phyloP scores from a whole-genome alignment of 345 rosid species.

The Geranium brycei region DNA sequence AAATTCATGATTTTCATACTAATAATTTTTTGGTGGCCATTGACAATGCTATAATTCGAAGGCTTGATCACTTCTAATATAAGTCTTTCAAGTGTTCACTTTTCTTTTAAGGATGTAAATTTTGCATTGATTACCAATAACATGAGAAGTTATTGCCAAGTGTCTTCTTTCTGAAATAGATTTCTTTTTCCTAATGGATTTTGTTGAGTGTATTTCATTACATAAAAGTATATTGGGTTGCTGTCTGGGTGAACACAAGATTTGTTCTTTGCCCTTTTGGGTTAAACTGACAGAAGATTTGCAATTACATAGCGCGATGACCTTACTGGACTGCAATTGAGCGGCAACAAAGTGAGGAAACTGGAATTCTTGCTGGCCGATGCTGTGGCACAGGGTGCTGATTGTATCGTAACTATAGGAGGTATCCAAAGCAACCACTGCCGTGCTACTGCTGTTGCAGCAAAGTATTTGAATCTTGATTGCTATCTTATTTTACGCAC shows the following conservation, averaged over 20 bases:
- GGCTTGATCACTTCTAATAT: no score
- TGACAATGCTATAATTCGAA: background rate
- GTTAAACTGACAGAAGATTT: background rate
- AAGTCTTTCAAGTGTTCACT: no score
- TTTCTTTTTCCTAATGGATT: no score
- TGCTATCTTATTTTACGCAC: conserved; percentile 66
- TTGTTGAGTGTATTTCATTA: no score
- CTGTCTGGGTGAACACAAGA: background rate
- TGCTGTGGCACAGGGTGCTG: conserved; percentile 72
- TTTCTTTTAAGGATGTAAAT: no score
- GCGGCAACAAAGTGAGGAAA: conserved; percentile 85
- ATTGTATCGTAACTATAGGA: conserved; percentile 69
- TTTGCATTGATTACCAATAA: no score
- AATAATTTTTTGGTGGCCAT: background rate
- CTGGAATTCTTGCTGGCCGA: conserved; percentile 82
- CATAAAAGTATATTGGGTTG: no score
- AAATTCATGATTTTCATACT: background rate
- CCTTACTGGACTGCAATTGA: conserved; percentile 78
- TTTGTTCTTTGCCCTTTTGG: background rate
- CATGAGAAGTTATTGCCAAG: no score
- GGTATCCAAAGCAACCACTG: conserved; percentile 96
- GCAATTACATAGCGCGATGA: conserved; percentile 53
- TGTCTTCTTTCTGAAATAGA: no score
- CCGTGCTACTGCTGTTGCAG: conserved; percentile 83
- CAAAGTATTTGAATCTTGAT: conserved; percentile 67